These are phyloP conservation scores for Trichomonascaceae sp. DNA, from an alignment of 1,139 yeast species.

Conservation along the genomic window DNA sequence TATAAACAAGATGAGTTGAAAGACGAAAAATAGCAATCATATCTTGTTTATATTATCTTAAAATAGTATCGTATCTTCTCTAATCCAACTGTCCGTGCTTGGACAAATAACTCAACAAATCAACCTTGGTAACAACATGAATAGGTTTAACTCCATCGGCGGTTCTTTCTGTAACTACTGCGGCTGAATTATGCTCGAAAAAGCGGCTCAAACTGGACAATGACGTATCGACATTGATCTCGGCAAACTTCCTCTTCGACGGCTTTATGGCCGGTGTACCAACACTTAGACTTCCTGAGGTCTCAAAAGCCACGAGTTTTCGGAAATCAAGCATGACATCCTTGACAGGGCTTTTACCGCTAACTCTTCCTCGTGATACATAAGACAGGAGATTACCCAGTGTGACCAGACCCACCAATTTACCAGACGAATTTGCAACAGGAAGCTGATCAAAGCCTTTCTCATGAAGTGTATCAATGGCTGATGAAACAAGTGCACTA, in stretches of 20 bases:
- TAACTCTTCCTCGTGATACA: constrained; percentile 57
- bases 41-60: no score
- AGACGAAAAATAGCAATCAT: neutral
- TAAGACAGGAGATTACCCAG: constrained; percentile 66
- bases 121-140: constrained; percentile 85
- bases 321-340: constrained; percentile 70
- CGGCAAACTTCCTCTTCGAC: constrained; percentile 61
- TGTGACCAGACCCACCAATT: constrained; percentile 71
- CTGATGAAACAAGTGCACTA: constrained; percentile 56
- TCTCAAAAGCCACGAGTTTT: constrained; percentile 52
- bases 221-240: constrained; percentile 64
- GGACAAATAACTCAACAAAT: constrained; percentile 63
- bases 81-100: constrained; percentile 17
- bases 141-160: constrained; percentile 52
- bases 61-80: neutral
- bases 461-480: constrained; percentile 63
- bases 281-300: constrained; percentile 37
- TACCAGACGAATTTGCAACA: constrained; percentile 55
- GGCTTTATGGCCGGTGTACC: constrained; percentile 46
- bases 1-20: constrained; percentile 6
- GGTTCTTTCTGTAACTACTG: constrained; percentile 63
- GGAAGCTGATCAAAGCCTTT: constrained; percentile 87
- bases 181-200: constrained; percentile 83
- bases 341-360: constrained; percentile 54
- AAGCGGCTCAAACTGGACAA: constrained; percentile 66